Conservation (phyloP, 352 stramenopile species). For the Phytophthora hybrid region DNA sequence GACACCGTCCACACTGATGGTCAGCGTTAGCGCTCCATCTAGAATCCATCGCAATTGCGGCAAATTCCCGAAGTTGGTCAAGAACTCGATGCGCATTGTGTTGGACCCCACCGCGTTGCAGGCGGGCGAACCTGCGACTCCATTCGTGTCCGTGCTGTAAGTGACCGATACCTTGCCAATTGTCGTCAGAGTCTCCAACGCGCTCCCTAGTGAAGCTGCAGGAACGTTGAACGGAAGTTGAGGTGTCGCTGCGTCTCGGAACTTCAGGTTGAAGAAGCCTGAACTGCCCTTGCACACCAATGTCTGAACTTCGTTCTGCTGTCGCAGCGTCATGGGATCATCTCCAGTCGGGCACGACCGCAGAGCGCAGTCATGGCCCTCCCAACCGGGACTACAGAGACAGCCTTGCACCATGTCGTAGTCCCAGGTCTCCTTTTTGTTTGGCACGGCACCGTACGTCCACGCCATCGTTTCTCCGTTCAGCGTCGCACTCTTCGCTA, state of each 20-base stretch:
- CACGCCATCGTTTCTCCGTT: constrained; percentile 68
- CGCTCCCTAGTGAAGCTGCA: constrained; percentile 32
- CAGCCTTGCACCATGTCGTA: constrained; percentile 89
- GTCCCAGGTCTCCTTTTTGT: constrained; percentile 92
- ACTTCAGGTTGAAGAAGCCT: constrained; percentile 75
- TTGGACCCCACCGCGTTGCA: constrained; percentile 64
- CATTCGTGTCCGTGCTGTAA: constrained; percentile 45
- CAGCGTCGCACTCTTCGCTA: constrained; percentile 57
- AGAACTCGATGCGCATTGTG: constrained; percentile 69
- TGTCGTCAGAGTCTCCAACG: constrained; percentile 54
- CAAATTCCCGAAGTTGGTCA: constrained; percentile 72
- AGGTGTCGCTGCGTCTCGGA: constrained; percentile 70
- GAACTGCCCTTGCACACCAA: constrained; percentile 69
- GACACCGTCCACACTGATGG: constrained; percentile 56
- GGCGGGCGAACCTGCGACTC: constrained; percentile 29
- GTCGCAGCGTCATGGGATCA: constrained; percentile 76
- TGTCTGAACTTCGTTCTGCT: constrained; percentile 86
- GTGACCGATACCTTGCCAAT: constrained; percentile 59
- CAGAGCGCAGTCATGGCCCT: constrained; percentile 89
- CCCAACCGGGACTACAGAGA: constrained; percentile 88
- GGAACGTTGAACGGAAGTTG: constrained; percentile 61
- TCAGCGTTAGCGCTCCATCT: constrained; percentile 65
- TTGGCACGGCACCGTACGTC: constrained; percentile 73
- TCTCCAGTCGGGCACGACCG: constrained; percentile 92
- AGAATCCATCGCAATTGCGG: constrained; percentile 70